phyloP scores from a whole-genome alignment of 352 stramenopile species.

The Phytophthora pluvialis region DNA sequence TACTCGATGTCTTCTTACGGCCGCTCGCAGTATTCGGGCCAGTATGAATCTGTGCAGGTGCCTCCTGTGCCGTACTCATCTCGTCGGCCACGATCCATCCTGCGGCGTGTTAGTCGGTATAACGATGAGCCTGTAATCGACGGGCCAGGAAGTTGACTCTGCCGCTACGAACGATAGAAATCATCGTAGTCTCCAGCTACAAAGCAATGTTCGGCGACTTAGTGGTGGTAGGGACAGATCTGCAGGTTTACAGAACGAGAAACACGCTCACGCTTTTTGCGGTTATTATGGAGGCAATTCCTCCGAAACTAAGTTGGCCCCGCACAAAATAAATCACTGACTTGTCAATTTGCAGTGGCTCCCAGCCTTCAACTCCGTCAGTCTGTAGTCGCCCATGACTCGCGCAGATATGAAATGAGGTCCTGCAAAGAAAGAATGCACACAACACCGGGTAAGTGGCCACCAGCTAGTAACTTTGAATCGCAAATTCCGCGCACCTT shows the following conservation, averaged over 20 bases:
- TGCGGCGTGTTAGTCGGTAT: constrained; percentile 66
- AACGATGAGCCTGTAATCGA: constrained; percentile 45
- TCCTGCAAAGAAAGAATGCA: constrained; percentile 37
- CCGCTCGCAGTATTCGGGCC: constrained; percentile 33
- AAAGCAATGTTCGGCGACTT: not conserved
- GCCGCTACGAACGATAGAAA: not conserved
- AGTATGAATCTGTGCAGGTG: constrained; percentile 15
- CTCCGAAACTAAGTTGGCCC: constrained; percentile 1
- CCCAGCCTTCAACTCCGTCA: constrained; percentile 8
- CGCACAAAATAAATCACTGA: constrained; percentile 37
- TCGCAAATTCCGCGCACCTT: constrained; percentile 34
- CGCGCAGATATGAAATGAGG: constrained; percentile 54
- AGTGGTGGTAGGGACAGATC: not conserved
- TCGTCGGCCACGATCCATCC: constrained; percentile 44
- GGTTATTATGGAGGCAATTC: constrained; percentile 9
- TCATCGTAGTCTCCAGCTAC: not conserved
- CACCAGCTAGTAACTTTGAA: not conserved
- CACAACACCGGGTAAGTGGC: constrained; percentile 1
- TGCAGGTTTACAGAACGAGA: not conserved
- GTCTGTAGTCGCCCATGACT: constrained; percentile 42
- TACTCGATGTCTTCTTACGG: constrained; percentile 33
- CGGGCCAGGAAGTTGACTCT: constrained; percentile 13
- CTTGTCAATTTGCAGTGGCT: not conserved
- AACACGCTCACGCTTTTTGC: constrained; percentile 12
- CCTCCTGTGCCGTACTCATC: constrained; percentile 31